Evolutionary conservation across 1,139 yeast species (phyloP), one percentile per base, ranked within the genome.

Genomic region (Blastobotrys ciferrii): DNA sequence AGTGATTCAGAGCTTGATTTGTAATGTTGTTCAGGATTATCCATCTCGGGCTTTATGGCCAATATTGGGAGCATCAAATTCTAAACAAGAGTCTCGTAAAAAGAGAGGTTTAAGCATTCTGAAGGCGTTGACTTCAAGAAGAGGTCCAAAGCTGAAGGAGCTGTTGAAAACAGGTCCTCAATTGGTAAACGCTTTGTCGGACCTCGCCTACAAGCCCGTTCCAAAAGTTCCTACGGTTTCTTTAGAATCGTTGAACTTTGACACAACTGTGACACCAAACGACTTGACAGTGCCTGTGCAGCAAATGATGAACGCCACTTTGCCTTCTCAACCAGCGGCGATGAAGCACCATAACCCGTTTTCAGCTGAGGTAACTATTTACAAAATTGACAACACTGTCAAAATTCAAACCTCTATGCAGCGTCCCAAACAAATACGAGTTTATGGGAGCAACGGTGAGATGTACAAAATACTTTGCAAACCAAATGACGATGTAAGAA

Each of bases 41-140:
- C 96, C 98, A 0, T 76, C 80, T 30, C 95, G 88, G 54, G 80
- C 92, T 25, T 70, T 92, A 14, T 94, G 98, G 96, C 84, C 84
- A 45, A 77, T 89, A 2, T 73, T 89, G 33, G 87, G 94, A 0
- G 85, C 87, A 54, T 72, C 77, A 2, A 80, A 82, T 53, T 87
- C 96, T 0, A 77, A 77, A n/a, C 84, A 83, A 45, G 59, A 67
- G 2, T 71, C 72, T 6, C 73, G 96, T 60, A 73, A 73, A 15
- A 68, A 70, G n/a, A 69, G 82, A 53, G 91, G 83, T 7, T 67
- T 67, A 35, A 66, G 68, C 32, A 73, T 81, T 32, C 56, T 76
- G 40, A 61, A 39, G 2, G 23, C n/a, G 18, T 25, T 48, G 25
- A 25, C 49, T 15, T 11, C 32, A 33, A 23, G 35, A 7, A 20